Evolutionary conservation across 2,329 filamentous ascomycete species (phyloP), one percentile per base, ranked within the genome.

Genomic region (Monosporascus ibericus): DNA sequence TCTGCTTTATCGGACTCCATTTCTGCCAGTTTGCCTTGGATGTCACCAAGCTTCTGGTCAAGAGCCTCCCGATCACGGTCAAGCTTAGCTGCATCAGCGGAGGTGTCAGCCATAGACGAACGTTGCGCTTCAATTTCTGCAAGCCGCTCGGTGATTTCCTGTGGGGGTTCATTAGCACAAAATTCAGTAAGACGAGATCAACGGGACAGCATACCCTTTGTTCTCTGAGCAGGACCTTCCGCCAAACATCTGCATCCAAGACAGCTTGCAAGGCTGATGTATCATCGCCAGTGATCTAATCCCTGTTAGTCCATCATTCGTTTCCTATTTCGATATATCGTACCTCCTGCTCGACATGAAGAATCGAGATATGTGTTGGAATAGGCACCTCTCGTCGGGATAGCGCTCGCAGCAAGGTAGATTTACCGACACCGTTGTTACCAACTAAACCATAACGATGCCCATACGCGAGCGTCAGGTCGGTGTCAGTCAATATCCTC

Each of bases 1-100:
- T 99, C 94, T 53, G 94, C 94, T 74, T 96, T 97, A 75, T 99
- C 94, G 1, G 94, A 96, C 68, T 99, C 94, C 94, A 99, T 99
- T 72, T 99, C 94, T 20, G 92, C 84, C 54, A 99, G 80, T 72
- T 99, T 99, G 54, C 80, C 72, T 67, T 99, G 91, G 48, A 99
- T 85, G 66, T 99, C 94, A 60, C 87, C 90, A 46, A 99, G 80
- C 39, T 94, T 95, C 56, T 85, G 86, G 67, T 99, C 94, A 49
- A 95, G 83, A 42, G 89, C 89, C 70, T 97, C 94, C 57, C 91
- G 86, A 63, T 96, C 90, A 53, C 83, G 81, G 68, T 97, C 92
- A 25, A 97, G 77, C 65, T 81, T 88, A 40, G 84, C 86, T 15
- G 92, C 92, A 74, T 97, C 92, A 55, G 85, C 84, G 22, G 92